Evolutionary conservation across 768 basidiomycete genomes (phyloP).

Genomic region (Dacryopinax primogenitus): DNA sequence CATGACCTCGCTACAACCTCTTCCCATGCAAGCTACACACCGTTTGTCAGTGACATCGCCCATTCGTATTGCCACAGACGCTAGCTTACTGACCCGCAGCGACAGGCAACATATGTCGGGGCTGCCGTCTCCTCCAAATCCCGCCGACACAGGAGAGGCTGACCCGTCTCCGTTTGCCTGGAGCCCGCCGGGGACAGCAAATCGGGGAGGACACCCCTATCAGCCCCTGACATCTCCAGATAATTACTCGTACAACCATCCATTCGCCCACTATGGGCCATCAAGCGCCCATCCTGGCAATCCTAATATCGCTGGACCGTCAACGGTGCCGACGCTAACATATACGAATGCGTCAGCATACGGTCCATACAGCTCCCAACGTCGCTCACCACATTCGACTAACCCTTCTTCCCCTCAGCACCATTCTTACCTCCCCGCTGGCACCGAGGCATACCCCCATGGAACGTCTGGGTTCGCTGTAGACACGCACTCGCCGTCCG

Average conservation of each 20-base stretch:
- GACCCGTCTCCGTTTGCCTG: conserved; percentile 5
- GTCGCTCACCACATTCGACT: conserved; percentile 6
- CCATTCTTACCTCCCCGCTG: not conserved
- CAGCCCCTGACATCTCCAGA: not conserved
- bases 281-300: conserved; percentile 1
- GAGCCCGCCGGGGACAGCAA: conserved; percentile 1
- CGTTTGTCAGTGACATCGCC: conserved; percentile 3
- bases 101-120: conserved; percentile 1
- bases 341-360: conserved; percentile 7
- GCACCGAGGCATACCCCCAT: not conserved
- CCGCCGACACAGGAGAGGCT: not conserved
- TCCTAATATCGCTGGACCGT: not conserved
- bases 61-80: not conserved
- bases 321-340: conserved; percentile 8
- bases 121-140: not conserved
- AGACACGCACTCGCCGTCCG: not conserved
- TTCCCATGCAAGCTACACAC: not conserved
- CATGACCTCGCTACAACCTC: not conserved
- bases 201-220: not conserved
- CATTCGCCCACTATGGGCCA: not conserved
- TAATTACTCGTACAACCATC: not conserved
- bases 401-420: not conserved
- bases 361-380: not conserved
- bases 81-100: not conserved
- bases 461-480: not conserved